Base-by-base conservation (phyloP, 2,329 filamentous ascomycete species). In the Paradendryphiella salina region DNA sequence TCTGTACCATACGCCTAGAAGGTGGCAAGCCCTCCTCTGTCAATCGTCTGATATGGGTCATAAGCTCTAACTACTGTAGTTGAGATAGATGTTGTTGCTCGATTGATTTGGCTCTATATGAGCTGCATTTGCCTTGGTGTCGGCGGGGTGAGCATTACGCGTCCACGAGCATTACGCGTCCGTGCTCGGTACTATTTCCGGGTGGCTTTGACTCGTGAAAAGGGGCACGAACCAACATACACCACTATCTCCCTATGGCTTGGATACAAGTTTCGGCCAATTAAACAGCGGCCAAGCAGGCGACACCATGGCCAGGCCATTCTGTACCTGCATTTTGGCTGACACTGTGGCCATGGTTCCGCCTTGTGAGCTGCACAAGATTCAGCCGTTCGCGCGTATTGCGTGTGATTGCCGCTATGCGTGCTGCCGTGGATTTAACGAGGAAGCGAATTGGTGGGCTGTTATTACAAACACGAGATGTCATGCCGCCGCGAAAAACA, bases 301-400 rank as follows among this genome's bases (percentile, higher is more conserved):
- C 26, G 39, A 26, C 17, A 28, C 48, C 47, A 29, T 36, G 53
- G 50, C 47, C 46, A 43, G 46, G 46, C 56, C 57, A 37, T 52
- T 51, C 39, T 53, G 62, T 65, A 62, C 62, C 62, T 65, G 60
- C 62, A 59, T 65, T 33, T 39, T 46, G 44, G 42, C 48, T 29
- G 21, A 42, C 45, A 52, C 54, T 49, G 52, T 35, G 56, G 35
- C 50, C 52, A 56, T 58, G 52, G 54, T 55, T 58, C 47, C 46
- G 52, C 44, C 43, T 57, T 45, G 54, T 46, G 46, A 53, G 50
- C 33, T 52, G 54, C 54, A 54, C 52, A 56, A 53, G 36, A 56
- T 53, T 58, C 40, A 55, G 57, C 54, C 56, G 52, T 59, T 60
- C 52, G 52, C 38, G 38, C 21, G 51, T 52, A 38, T 34, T 51